These are phyloP conservation scores for Karstenula rhodostoma DNA, from an alignment of 2,329 filamentous ascomycete species.

Conservation along the genomic window DNA sequence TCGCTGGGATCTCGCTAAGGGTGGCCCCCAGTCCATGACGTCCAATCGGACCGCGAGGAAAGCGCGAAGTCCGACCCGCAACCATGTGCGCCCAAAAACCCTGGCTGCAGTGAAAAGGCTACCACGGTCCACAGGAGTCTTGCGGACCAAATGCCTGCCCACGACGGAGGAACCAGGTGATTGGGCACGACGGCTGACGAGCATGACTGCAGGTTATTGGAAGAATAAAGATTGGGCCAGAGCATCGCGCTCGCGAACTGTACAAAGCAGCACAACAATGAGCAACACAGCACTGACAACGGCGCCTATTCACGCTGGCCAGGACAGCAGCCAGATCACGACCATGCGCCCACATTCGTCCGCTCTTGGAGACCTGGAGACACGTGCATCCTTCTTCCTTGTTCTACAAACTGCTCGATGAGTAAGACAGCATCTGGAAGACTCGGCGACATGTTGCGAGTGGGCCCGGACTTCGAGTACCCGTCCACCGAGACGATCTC, in stretches of 20 bases:
- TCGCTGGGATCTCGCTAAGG: constrained; percentile 16
- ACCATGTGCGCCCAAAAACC: not conserved
- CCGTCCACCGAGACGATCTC: constrained; percentile 7
- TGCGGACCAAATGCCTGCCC: not conserved
- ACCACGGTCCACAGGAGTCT: not conserved
- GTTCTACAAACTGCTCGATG: not conserved
- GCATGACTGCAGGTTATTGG: not conserved
- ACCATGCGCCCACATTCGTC: not conserved
- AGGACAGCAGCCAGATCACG: not conserved
- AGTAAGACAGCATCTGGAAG: constrained; percentile 1
- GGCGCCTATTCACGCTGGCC: not conserved
- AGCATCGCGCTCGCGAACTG: not conserved
- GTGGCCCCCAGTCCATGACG: not conserved
- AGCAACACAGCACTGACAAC: not conserved
- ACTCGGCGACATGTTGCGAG: not conserved
- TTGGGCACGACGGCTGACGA: not conserved
- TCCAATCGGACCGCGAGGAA: constrained; percentile 43
- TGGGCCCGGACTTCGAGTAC: constrained; percentile 11
- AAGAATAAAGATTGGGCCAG: not conserved
- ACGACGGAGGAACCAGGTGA: not conserved
- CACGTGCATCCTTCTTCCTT: not conserved
- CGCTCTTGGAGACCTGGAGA: not conserved
- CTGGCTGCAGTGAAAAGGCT: not conserved
- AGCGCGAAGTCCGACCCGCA: constrained; percentile 21
- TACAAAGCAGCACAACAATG: not conserved